Conservation (phyloP, 192 early-diverging fungal genomes). For the Backusella parvicylindrica region DNA sequence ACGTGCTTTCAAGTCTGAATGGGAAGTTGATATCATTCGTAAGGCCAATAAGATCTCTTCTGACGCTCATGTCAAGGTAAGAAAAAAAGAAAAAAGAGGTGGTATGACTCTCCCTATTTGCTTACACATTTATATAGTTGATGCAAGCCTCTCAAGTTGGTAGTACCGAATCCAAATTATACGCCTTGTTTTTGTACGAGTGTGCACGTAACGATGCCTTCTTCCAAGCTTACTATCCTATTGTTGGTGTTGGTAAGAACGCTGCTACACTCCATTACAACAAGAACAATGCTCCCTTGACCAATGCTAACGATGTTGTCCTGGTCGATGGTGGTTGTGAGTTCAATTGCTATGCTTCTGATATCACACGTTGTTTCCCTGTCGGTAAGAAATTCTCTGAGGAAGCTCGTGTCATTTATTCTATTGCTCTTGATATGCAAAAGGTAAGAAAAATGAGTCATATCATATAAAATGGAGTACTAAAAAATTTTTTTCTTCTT, state of each 20-base stretch:
- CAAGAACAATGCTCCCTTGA: slow-evolving; percentile 62
- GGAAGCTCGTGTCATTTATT: slow-evolving; percentile 74
- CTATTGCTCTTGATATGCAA: slow-evolving; percentile 80
- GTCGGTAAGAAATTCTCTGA: slow-evolving; percentile 68
- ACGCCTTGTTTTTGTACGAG: slow-evolving; percentile 77
- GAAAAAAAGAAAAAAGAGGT: not conserved
- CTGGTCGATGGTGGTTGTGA: slow-evolving; percentile 89
- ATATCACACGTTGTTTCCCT: slow-evolving; percentile 90
- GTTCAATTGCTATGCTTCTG: slow-evolving; percentile 75
- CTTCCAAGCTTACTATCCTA: slow-evolving; percentile 82
- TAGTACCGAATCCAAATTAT: slow-evolving; percentile 69
- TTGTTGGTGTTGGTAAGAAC: slow-evolving; percentile 75
- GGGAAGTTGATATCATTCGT: slow-evolving; percentile 79
- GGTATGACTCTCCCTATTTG: not conserved
- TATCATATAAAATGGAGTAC: not conserved
- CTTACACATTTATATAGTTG: slow-evolving; percentile 34
- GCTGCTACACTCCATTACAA: slow-evolving; percentile 84
- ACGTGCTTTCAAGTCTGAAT: slow-evolving; percentile 74
- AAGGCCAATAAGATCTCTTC: slow-evolving; percentile 70
- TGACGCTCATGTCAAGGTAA: slow-evolving; percentile 65
- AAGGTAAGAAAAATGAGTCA: slow-evolving; percentile 31
- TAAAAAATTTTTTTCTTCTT: slow-evolving; percentile 5
- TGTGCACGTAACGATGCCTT: slow-evolving; percentile 60
- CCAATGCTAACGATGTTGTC: slow-evolving; percentile 53
- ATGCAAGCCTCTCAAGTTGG: slow-evolving; percentile 67